Conservation (phyloP, 768 basidiomycete species). For the Russula sp. region DNA sequence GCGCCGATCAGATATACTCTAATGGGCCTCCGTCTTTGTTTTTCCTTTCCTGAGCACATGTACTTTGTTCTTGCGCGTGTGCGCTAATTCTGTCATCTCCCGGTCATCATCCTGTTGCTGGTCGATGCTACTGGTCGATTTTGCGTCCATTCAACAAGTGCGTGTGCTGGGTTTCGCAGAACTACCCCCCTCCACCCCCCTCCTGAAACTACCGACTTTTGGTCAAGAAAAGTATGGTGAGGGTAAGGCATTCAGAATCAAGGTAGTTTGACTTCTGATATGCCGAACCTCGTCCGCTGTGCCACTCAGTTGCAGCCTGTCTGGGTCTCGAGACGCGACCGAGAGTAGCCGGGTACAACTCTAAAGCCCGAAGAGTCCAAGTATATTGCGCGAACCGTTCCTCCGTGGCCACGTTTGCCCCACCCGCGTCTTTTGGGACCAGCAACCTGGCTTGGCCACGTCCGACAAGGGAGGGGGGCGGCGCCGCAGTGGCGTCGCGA, state of each 20-base stretch:
- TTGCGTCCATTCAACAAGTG: constrained; percentile 6
- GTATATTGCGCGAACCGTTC: constrained; percentile 3
- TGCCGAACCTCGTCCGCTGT: neutral
- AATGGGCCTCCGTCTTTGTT: constrained; percentile 12
- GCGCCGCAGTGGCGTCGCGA: neutral
- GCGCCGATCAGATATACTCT: constrained; percentile 22
- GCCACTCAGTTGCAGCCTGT: constrained; percentile 4
- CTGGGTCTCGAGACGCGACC: constrained; percentile 8
- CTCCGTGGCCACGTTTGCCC: constrained; percentile 4
- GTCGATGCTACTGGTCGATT: constrained; percentile 1
- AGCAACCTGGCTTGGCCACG: neutral
- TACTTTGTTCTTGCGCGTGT: constrained; percentile 14
- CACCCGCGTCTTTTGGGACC: neutral
- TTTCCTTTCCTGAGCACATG: constrained; percentile 12
- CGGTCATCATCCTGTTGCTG: neutral
- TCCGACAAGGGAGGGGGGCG: neutral
- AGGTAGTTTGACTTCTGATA: neutral
- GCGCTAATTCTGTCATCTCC: constrained; percentile 14
- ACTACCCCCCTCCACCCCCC: neutral
- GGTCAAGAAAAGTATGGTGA: neutral
- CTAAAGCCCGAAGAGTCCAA: neutral
- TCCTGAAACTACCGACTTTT: neutral
- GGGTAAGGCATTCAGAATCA: neutral
- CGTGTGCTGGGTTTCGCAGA: neutral
- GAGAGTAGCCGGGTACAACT: neutral